Conservation (phyloP, 2,329 filamentous ascomycete genomes). For the Aspergillus udagawae region DNA sequence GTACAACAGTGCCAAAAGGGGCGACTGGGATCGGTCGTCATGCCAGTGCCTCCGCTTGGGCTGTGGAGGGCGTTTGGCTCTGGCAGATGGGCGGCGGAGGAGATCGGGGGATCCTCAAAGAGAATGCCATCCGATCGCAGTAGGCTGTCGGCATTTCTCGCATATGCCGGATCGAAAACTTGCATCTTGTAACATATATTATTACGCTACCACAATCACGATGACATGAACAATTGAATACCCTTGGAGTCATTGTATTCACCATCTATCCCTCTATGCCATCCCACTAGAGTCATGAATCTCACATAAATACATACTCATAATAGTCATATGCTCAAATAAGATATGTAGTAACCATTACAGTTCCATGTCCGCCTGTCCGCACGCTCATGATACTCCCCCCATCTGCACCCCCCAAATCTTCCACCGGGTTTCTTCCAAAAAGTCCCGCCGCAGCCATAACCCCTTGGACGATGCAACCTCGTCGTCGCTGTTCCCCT, state of each 20-base stretch:
- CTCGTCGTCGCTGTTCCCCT: slow-evolving; percentile 26
- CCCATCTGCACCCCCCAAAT: slow-evolving; percentile 37
- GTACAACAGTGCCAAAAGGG: slow-evolving; percentile 6
- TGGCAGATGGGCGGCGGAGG: slow-evolving; percentile 67
- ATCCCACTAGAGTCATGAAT: not conserved
- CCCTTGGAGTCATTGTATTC: too few relatives aligned
- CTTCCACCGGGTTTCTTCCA: slow-evolving; percentile 40
- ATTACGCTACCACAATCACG: not conserved
- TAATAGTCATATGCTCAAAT: not conserved
- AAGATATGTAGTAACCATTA: not conserved
- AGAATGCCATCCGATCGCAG: slow-evolving; percentile 26
- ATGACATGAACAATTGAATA: not conserved
- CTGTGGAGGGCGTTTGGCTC: slow-evolving; percentile 84
- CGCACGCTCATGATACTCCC: not conserved
- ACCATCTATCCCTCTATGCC: not conserved
- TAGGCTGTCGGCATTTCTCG: slow-evolving; percentile 4
- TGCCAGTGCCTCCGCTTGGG: slow-evolving; percentile 76
- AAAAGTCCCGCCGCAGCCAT: slow-evolving; percentile 37
- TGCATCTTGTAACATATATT: not conserved
- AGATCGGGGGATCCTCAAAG: slow-evolving; percentile 38
- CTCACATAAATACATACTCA: not conserved
- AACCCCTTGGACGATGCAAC: slow-evolving; percentile 22
- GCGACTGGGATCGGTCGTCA: slow-evolving; percentile 50
- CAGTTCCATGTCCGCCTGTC: not conserved
- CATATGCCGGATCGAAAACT: not conserved